Percentiles rank a stretch among this genome's conserved stretches.
phyloP scores from a whole-genome alignment of 306 rosid species.

The Begonia fuchsioides region DNA sequence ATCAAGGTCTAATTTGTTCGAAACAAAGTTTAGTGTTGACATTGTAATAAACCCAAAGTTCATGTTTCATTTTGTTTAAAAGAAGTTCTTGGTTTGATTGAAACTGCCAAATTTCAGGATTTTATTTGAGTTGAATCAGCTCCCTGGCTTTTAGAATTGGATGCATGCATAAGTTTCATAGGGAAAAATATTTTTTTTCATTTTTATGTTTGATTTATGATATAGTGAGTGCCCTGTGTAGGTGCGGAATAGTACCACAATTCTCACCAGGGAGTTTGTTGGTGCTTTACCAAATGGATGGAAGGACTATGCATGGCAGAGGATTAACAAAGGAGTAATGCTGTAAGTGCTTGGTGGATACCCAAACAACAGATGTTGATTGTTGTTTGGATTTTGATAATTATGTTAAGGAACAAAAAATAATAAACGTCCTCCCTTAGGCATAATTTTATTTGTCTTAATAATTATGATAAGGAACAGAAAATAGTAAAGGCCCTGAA shows the following conservation, averaged over 20 bases:
- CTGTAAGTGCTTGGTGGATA: constrained; percentile 49
- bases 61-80: no score
- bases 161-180: background rate
- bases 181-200: constrained; percentile 4
- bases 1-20: no score
- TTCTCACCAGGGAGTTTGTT: constrained; percentile 82
- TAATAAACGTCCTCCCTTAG: no score
- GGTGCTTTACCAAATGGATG: constrained; percentile 94
- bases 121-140: background rate
- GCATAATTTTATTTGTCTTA: no score
- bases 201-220: constrained; percentile 25
- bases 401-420: no score
- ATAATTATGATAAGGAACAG: no score
- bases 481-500: no score
- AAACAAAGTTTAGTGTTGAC: no score
- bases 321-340: constrained; percentile 82
- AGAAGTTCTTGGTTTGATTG: no score
- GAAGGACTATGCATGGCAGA: constrained; percentile 96
- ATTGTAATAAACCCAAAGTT: no score
- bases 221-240: constrained; percentile 44
- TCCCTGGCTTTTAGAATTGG: background rate
- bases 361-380: background rate
- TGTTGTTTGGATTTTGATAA: constrained; percentile 10
- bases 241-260: constrained; percentile 96
- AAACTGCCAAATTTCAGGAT: background rate